Percentiles rank a stretch among this genome's conserved stretches.
These are phyloP conservation scores for Xylariaceae sp. DNA, from an alignment of 2,329 filamentous ascomycete species.

Conservation along the genomic window DNA sequence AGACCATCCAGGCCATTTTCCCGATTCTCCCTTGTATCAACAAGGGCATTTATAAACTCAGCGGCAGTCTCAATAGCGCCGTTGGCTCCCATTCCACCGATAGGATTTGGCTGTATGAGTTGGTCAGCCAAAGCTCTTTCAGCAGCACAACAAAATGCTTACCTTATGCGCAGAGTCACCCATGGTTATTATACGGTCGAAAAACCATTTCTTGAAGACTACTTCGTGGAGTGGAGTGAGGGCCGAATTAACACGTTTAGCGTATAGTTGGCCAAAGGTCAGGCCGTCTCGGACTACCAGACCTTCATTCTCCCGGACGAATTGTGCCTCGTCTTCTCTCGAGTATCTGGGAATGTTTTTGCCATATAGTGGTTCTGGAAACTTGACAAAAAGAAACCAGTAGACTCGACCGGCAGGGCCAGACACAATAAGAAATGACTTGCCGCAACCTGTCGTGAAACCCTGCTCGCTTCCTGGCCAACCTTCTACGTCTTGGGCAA, in stretches of 20 bases:
- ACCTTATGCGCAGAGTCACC: slow-evolving; percentile 47
- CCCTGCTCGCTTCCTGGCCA: slow-evolving; percentile 27
- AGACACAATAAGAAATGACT: slow-evolving; percentile 39
- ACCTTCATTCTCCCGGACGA: slow-evolving; percentile 37
- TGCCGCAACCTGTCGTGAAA: slow-evolving; percentile 33
- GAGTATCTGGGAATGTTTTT: slow-evolving; percentile 45
- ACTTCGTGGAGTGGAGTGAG: slow-evolving; percentile 45
- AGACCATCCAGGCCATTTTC: slow-evolving; percentile 19
- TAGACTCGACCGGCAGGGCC: slow-evolving; percentile 43
- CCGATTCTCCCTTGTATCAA: slow-evolving; percentile 11
- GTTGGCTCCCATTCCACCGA: slow-evolving; percentile 39
- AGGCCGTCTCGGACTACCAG: slow-evolving; percentile 33
- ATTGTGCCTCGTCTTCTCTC: slow-evolving; percentile 41
- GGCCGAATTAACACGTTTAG: slow-evolving; percentile 36
- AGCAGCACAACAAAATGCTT: neutral
- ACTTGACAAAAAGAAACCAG: slow-evolving; percentile 46
- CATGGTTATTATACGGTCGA: slow-evolving; percentile 40
- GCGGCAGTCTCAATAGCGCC: slow-evolving; percentile 39
- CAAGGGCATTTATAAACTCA: slow-evolving; percentile 36
- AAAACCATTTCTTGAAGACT: slow-evolving; percentile 45
- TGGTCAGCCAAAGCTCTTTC: neutral
- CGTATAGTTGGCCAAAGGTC: slow-evolving; percentile 43
- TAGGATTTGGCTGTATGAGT: slow-evolving; percentile 34
- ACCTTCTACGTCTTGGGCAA: slow-evolving; percentile 40
- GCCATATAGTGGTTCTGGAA: slow-evolving; percentile 39